These are phyloP conservation scores for Geranium rotundifolium DNA, from an alignment of 345 rosid genomes.

Conservation along the genomic window DNA sequence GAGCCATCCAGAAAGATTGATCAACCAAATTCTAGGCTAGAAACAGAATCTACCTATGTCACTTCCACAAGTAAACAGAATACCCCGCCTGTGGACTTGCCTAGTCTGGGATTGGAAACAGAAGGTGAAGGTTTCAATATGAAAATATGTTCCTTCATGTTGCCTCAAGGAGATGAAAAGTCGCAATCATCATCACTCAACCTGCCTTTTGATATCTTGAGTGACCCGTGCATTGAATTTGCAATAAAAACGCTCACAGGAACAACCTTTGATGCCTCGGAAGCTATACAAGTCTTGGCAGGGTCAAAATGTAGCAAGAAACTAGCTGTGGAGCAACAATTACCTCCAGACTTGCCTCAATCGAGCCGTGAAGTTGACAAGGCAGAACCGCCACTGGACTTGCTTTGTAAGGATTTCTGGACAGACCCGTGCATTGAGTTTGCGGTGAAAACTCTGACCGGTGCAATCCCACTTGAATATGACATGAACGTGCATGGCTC, in stretches of 20 bases:
- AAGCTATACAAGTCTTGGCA: constrained; percentile 15
- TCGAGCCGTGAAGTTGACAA: constrained; percentile 4
- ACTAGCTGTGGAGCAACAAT: not conserved
- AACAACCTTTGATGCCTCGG: constrained; percentile 31
- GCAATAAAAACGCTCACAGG: constrained; percentile 90
- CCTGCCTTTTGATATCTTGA: constrained; percentile 57
- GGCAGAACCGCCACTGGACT: constrained; percentile 18
- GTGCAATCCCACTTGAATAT: constrained; percentile 54
- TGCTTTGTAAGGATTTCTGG: constrained; percentile 42
- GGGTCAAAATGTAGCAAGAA: constrained; percentile 23
- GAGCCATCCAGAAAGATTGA: constrained; percentile 6
- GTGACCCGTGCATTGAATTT: constrained; percentile 96
- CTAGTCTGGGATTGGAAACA: constrained; percentile 6
- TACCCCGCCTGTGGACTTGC: not conserved
- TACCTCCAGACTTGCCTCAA: not conserved
- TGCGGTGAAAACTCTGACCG: constrained; percentile 81
- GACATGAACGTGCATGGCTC: constrained; percentile 24
- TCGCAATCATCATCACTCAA: constrained; percentile 19
- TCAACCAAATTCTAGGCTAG: constrained; percentile 9
- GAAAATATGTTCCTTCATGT: constrained; percentile 7
- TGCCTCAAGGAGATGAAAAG: constrained; percentile 18
- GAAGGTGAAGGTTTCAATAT: constrained; percentile 8
- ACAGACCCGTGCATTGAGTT: constrained; percentile 92
- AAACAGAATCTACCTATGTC: constrained; percentile 9
- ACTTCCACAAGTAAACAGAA: constrained; percentile 7